Percentiles rank a stretch among this genome's conserved stretches.
Conservation (phyloP, 176 grass and related monocot genomes). For the Aegilops tauschii region DNA sequence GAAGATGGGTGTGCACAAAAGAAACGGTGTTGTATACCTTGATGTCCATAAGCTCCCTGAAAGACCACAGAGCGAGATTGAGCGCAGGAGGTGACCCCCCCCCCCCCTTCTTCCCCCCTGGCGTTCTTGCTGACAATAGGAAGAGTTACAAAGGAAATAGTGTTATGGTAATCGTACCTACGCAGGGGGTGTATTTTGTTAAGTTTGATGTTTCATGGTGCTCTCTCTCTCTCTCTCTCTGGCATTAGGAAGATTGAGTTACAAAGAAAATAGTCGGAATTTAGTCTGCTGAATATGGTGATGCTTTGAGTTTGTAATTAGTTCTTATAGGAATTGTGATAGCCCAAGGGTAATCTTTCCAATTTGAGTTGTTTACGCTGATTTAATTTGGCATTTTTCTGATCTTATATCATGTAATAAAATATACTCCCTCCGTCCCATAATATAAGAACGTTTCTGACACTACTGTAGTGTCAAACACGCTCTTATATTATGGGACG, state of each 20-base stretch:
- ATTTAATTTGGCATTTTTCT: constrained; percentile 4
- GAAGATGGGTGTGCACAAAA: constrained; percentile 99
- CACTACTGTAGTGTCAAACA: no score
- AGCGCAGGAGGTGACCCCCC: constrained; percentile 58
- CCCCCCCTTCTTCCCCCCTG: background rate
- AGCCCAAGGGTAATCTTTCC: background rate
- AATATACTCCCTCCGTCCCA: background rate
- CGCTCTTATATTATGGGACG: no score
- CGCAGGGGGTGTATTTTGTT: background rate
- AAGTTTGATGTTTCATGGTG: constrained; percentile 22
- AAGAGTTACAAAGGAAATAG: background rate
- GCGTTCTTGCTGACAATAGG: background rate
- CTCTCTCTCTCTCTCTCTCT: background rate
- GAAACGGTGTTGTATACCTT: constrained; percentile 90
- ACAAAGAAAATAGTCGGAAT: background rate
- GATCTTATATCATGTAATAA: background rate
- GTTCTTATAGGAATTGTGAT: background rate
- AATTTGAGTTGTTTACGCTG: constrained; percentile 1
- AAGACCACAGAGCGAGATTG: constrained; percentile 73
- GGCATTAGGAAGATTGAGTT: background rate
- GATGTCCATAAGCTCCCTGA: constrained; percentile 97
- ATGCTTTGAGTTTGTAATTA: background rate
- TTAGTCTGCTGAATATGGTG: background rate
- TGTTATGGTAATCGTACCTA: background rate
- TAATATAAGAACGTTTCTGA: no score